A percentile compares a stretch with the other conserved stretches of the same genome.
Conservation (phyloP, 306 rosid genomes). For the Begonia masoniana region DNA sequence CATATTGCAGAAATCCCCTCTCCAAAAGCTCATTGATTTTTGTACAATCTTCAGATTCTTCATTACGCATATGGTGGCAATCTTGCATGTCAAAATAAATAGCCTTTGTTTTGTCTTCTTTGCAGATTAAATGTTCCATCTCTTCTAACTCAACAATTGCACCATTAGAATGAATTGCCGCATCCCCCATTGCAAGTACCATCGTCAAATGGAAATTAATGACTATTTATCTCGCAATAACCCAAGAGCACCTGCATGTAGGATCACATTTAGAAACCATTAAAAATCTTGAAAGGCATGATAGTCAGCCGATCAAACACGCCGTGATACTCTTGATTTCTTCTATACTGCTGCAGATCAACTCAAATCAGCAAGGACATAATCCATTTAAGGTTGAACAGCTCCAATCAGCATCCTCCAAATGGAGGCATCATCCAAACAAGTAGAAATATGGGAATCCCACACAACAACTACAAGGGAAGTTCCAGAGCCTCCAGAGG, state of each 20-base stretch:
- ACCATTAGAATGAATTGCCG: slow-evolving; percentile 31
- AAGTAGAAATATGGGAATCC: slow-evolving; percentile 43
- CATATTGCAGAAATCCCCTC: slow-evolving; percentile 44
- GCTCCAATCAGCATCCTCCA: slow-evolving; percentile 72
- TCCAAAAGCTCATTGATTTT: slow-evolving; percentile 15
- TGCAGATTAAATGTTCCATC: slow-evolving; percentile 16
- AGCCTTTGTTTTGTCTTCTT: slow-evolving; percentile 6
- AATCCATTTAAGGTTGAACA: slow-evolving; percentile 46
- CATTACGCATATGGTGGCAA: slow-evolving; percentile 16
- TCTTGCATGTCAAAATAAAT: slow-evolving; percentile 8
- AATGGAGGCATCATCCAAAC: slow-evolving; percentile 50
- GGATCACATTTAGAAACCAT: slow-evolving; percentile 38
- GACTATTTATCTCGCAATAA: slow-evolving; percentile 26
- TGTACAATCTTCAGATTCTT: slow-evolving; percentile 21
- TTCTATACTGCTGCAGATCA: slow-evolving; percentile 58
- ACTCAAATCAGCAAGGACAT: slow-evolving; percentile 67
- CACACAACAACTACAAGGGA: slow-evolving; percentile 40
- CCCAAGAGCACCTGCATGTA: slow-evolving; percentile 60
- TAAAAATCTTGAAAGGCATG: slow-evolving; percentile 42
- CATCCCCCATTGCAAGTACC: slow-evolving; percentile 36
- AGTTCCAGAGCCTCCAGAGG: slow-evolving; percentile 51
- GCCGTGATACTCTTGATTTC: slow-evolving; percentile 51
- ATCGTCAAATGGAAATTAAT: slow-evolving; percentile 19
- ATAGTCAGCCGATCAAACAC: slow-evolving; percentile 61
- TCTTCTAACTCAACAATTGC: slow-evolving; percentile 32